Evolutionary conservation across 352 stramenopile genomes (phyloP).

Genomic region (Elongisporangium senticosum): DNA sequence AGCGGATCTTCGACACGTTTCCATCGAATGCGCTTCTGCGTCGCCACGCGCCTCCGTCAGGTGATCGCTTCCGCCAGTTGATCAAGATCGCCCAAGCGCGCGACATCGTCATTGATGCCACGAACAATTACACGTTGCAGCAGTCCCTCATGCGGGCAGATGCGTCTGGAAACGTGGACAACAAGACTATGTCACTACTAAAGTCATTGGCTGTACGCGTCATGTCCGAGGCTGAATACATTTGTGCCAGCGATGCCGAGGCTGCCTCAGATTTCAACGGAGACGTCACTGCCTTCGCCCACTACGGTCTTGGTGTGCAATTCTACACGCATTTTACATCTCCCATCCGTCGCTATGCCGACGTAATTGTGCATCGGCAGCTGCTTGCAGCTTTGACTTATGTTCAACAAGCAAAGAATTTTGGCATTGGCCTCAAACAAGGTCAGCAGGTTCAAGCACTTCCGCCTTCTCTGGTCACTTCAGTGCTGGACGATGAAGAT

Average conservation of each 20-base stretch:
- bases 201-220: slow-evolving; percentile 91
- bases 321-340: slow-evolving; percentile 93
- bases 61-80: slow-evolving; percentile 71
- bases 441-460: slow-evolving; percentile 13
- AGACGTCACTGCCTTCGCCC: slow-evolving; percentile 59
- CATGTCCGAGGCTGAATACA: slow-evolving; percentile 94
- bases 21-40: slow-evolving; percentile 83
- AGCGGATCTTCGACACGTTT: slow-evolving; percentile 74
- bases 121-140: slow-evolving; percentile 80
- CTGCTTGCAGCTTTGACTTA: slow-evolving; percentile 54
- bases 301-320: slow-evolving; percentile 86
- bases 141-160: slow-evolving; percentile 61
- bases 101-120: slow-evolving; percentile 65
- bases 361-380: slow-evolving; percentile 89
- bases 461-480: slow-evolving; percentile 43
- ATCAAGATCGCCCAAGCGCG: slow-evolving; percentile 65
- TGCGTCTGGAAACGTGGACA: slow-evolving; percentile 50
- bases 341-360: slow-evolving; percentile 87
- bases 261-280: slow-evolving; percentile 27
- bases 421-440: slow-evolving; percentile 2
- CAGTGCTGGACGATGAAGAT: slow-evolving; percentile 54
- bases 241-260: slow-evolving; percentile 71
- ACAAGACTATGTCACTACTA: slow-evolving; percentile 83
- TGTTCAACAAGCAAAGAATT: slow-evolving; percentile 5
- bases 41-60: slow-evolving; percentile 75